Evolutionary conservation across 129 eudicot genomes (phyloP), one percentile per base, ranked within the genome.

Genomic region (Silybum marianum): DNA sequence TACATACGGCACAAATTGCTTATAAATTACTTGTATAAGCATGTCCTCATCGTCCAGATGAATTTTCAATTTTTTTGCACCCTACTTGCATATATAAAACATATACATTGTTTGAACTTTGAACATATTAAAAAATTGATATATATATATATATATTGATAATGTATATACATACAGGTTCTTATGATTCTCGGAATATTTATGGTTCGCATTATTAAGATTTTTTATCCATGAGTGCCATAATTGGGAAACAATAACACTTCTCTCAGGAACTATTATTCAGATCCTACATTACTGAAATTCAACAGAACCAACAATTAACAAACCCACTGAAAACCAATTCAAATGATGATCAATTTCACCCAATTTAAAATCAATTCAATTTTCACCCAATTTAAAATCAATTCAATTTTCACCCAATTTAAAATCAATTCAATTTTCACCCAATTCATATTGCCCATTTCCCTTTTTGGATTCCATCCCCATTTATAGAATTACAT

Each of bases 361-460:
- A 36, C n/a, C 22, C 16, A 58, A 44, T 14, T 1, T 19, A 48
- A 28, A 36, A 19, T 79, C 83, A 79, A 70, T 28, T 62, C 25
- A 22, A 8, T 40, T 18, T 32, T 70, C 18, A 12, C 44, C 25
- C n/a, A n/a, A n/a, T n/a, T n/a, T n/a, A 69, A 26, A 22, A 26
- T 78, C 82, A 78, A 69, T 28, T 60, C 24, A 60, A 6, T 39
- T 40, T 32, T 70, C n/a, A 13, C 74, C 6, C 36, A 32, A 32
- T 32, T n/a, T 19, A 48, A 28, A 36, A 19, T 79, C 83, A 79
- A 70, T 28, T 62, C 25, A 22, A 8, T 40, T 34, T 0, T 34
- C 39, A 34, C 46, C 18, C 44, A 24, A 22, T 22, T 63, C 62
- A 25, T 1, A 63, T 77, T 40, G 14, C 71, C 32, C 36, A 14